Evolutionary conservation across 148 eudicot species (phyloP).

Genomic region (Fagopyrum homotropicum): DNA sequence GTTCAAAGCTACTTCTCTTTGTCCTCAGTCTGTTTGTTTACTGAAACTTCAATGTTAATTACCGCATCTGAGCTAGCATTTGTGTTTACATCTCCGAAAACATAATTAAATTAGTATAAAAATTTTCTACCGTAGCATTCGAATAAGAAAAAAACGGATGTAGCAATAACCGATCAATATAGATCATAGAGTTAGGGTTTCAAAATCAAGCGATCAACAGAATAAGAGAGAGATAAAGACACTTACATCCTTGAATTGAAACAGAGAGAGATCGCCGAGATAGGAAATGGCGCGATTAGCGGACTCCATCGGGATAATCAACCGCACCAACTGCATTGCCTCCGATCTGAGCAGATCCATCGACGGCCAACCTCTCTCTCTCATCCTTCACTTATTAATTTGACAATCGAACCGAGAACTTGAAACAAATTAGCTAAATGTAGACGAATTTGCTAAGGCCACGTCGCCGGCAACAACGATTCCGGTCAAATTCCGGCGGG

Average conservation of each 20-base stretch:
- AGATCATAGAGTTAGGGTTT: not conserved
- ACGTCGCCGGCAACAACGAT: not conserved
- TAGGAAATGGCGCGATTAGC: slow-evolving; percentile 58
- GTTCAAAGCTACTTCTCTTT: not conserved
- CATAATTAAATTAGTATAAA: not conserved
- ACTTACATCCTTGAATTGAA: slow-evolving; percentile 64
- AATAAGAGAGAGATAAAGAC: not conserved
- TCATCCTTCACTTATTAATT: not conserved
- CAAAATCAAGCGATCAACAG: not conserved
- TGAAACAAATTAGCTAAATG: not conserved
- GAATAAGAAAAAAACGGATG: not conserved
- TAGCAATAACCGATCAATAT: not conserved
- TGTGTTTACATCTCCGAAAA: not conserved
- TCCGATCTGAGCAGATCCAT: slow-evolving; percentile 81
- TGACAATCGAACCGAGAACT: not conserved
- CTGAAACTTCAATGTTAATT: not conserved
- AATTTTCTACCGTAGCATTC: not conserved
- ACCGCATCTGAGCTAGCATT: not conserved
- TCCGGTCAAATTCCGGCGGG: slow-evolving; percentile 1
- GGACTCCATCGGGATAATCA: slow-evolving; percentile 61
- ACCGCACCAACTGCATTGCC: slow-evolving; percentile 53
- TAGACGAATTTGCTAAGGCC: not conserved
- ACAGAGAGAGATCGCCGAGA: slow-evolving; percentile 59
- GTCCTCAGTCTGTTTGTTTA: not conserved
- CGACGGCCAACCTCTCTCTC: slow-evolving; percentile 28